Evolutionary conservation across 2,329 filamentous ascomycete genomes (phyloP), one percentile per base, ranked within the genome.

Genomic region (Zymoseptoria ardabiliae): DNA sequence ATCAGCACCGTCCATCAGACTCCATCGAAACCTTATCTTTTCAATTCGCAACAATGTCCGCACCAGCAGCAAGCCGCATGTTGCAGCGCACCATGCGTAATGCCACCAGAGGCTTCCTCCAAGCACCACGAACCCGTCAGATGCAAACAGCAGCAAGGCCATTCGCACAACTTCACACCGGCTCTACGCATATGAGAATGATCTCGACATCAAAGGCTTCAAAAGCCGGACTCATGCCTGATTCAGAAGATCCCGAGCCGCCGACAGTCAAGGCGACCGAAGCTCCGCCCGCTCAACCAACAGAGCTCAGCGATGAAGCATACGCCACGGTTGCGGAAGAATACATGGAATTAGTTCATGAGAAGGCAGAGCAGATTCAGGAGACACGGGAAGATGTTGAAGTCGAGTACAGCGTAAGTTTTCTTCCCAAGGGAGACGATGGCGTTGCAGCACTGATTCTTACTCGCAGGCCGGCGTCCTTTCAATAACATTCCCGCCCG

Each of bases 331-430:
- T 89, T 28, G 85, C 91, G 25, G 90, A 97, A 70, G 74, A 81
- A 54, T 96, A 89, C 73, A 81, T 97, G 68, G 81, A 87, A 57
- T 74, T 76, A 25, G 74, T 88, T 35, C 72, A 83, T 50, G 72
- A 73, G 21, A 78, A 80, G 63, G 72, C 96, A 50, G 94, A 99
- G 76, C 81, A 84, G 61, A 74, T 88, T 28, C 85, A 90, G 68
- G 94, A 97, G 70, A 77, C 81, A 30, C 77, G 82, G 7, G 85
- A 88, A 8, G 88, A 91, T 57, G 76, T 96, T 5, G 94, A 99
- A 66, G 88, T 94, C 4, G 94, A 99, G 71, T 97, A 88, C 68
- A 88, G 87, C 61, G 93, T 97, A 79, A 63, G 87, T 80, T n/a
- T 41, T 9, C 20, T 22, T 7, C 20, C 25, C 48, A 45, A 50